Evolutionary conservation across 306 rosid species (phyloP), one percentile per base, ranked within the genome.

Genomic region (Malus sieversii): DNA sequence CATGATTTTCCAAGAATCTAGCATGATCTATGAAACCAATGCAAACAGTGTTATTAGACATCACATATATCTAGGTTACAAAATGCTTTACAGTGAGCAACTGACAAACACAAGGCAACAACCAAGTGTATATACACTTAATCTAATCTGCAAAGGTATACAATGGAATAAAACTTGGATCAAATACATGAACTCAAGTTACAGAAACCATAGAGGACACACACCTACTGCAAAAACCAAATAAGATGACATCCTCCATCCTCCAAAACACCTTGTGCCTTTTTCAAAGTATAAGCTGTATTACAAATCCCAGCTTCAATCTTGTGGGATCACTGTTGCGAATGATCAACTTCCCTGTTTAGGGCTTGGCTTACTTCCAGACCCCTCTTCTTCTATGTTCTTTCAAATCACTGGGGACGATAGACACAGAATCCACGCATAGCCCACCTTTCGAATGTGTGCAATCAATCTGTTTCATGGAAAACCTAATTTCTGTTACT

Each of bases 401-500:
- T 79, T 79, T 87, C 85, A 89, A 81, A 79, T 82, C 42, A 78
- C 97, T 89, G 23, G 98, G 99, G 73, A 88, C 53, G 73, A 95
- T 95, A 66, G 80, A 87, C 81, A 95, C 93, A 73, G 99, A 89
- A 86, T 95, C 99, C 72, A 90, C 96, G 74, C 99, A 95, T 77
- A 92, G 85, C 55, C 97, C 99, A 30, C 98, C 99, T 88, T 95
- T 92, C 23, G 97, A 90, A 76, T 90, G 99, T 15, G 98, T 95
- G 71, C 99, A 95, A 77, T 92, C 99, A 16, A 92, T 92, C 89
- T 92, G 99, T 83, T 92, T 95, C 98, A 95, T 92, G 80, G 98
- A 95, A 84, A 90, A 90, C 79, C 86, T 84, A 71, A 95, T 86
- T 88, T 92, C 88, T 1, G 91, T 84, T 32, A 82, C 85, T 35